These are phyloP conservation scores for Nannizziopsis arthrosporioides DNA, from an alignment of 2,329 filamentous ascomycete genomes.

Conservation along the genomic window DNA sequence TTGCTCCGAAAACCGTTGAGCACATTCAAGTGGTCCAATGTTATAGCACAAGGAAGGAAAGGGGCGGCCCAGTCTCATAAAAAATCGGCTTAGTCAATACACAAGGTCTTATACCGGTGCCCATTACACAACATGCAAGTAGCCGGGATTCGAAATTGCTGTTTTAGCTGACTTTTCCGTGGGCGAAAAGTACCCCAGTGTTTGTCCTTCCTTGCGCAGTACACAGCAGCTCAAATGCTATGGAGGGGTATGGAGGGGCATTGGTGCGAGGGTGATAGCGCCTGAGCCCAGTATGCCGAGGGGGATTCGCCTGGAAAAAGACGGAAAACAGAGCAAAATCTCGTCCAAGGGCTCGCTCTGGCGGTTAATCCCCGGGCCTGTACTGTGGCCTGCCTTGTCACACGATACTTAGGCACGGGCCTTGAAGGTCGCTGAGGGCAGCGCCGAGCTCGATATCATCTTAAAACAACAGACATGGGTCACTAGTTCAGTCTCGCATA, in stretches of 20 bases:
- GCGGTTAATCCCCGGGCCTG: background rate
- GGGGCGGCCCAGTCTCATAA: background rate
- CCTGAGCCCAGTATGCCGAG: background rate
- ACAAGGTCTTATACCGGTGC: no score
- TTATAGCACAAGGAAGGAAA: background rate
- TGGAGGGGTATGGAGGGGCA: constrained; percentile 6
- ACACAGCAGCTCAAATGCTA: background rate
- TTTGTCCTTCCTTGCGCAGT: no score
- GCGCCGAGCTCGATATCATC: no score
- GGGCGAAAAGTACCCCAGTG: background rate
- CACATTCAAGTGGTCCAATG: background rate
- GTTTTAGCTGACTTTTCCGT: background rate
- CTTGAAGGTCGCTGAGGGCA: no score
- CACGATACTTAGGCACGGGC: background rate
- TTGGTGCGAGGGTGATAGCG: constrained; percentile 3
- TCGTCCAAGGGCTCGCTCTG: background rate
- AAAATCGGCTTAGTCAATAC: constrained; percentile 2
- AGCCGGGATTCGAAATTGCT: background rate
- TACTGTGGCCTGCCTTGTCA: background rate
- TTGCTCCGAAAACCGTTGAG: background rate
- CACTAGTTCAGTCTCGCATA: no score
- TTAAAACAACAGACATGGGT: no score
- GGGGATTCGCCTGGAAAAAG: background rate
- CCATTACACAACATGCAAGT: background rate
- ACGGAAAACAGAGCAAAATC: background rate